These are phyloP conservation scores for Somion occarium DNA, from an alignment of 1,284 basidiomycete species.

Conservation along the genomic window DNA sequence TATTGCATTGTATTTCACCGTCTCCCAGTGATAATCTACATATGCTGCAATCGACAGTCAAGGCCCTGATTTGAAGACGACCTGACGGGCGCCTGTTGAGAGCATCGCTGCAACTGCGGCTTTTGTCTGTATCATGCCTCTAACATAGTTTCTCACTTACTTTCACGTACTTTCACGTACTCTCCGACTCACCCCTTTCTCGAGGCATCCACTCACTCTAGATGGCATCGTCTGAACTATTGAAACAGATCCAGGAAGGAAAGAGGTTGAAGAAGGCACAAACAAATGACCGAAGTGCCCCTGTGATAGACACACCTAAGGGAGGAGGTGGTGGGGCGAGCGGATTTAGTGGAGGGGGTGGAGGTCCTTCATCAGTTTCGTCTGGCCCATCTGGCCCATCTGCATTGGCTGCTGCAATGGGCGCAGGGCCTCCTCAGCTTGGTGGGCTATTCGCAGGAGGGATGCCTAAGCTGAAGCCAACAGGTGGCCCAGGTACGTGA, in stretches of 20 bases:
- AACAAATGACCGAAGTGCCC: constrained; percentile 81
- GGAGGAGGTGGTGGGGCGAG: constrained; percentile 42
- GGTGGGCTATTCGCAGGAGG: constrained; percentile 87
- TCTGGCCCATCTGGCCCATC: constrained; percentile 33
- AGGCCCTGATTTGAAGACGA: no score
- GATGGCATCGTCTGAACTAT: constrained; percentile 69
- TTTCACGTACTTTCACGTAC: not conserved
- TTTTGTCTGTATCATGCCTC: no score
- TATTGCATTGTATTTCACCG: no score
- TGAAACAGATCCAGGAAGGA: constrained; percentile 76
- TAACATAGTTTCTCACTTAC: no score
- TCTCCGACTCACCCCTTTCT: not conserved
- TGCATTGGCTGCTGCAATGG: constrained; percentile 26
- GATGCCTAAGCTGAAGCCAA: constrained; percentile 83
- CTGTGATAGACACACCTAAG: constrained; percentile 51
- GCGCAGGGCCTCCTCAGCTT: constrained; percentile 63
- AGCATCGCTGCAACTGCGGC: not conserved
- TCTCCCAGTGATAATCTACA: no score
- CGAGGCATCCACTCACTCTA: not conserved
- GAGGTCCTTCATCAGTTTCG: constrained; percentile 29
- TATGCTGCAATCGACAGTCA: no score
- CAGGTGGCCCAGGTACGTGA: constrained; percentile 55
- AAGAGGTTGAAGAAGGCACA: constrained; percentile 76
- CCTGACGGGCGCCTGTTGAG: not conserved
- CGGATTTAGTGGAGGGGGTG: constrained; percentile 34